Evolutionary conservation across 2,329 filamentous ascomycete species (phyloP).

Genomic region (Claviceps maximensis): DNA sequence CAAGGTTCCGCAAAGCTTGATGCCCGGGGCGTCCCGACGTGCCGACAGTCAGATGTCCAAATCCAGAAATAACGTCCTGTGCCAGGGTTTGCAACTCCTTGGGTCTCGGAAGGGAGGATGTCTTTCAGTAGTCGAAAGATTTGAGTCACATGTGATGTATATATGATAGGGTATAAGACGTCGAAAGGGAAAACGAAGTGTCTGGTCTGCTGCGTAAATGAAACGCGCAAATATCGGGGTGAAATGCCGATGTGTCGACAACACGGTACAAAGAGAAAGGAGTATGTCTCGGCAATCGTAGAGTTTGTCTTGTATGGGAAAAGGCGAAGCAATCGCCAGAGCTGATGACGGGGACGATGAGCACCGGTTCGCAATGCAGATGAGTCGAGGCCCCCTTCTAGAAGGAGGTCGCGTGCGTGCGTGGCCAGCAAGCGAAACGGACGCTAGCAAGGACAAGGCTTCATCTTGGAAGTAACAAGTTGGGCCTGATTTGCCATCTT

Average conservation of each 20-base stretch:
- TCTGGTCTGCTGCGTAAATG: not conserved
- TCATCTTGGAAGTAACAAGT: slow-evolving; percentile 9
- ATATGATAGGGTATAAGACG: too few species aligned
- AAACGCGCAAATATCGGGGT: not conserved
- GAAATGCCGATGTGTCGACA: not conserved
- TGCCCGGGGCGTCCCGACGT: too few species aligned
- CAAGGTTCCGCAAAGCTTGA: not conserved
- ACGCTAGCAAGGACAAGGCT: slow-evolving; percentile 10
- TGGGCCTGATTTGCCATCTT: slow-evolving; percentile 13
- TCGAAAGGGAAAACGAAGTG: not conserved
- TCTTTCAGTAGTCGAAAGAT: not conserved
- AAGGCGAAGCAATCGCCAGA: not conserved
- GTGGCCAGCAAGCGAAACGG: slow-evolving; percentile 2
- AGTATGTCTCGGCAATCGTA: not conserved
- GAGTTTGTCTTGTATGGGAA: not conserved
- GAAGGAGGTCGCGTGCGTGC: slow-evolving; percentile 1
- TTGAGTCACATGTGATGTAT: not conserved
- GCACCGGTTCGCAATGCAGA: slow-evolving; percentile 2
- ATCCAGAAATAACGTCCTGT: not conserved
- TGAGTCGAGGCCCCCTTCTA: not conserved
- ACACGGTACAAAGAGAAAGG: not conserved
- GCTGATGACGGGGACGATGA: not conserved
- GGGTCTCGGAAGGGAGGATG: not conserved
- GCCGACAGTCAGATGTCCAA: too few species aligned
- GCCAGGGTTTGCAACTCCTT: too few species aligned